Conservation (phyloP, 805 yeast genomes). For the Saccharomycopsis oosterbeekiorum region DNA sequence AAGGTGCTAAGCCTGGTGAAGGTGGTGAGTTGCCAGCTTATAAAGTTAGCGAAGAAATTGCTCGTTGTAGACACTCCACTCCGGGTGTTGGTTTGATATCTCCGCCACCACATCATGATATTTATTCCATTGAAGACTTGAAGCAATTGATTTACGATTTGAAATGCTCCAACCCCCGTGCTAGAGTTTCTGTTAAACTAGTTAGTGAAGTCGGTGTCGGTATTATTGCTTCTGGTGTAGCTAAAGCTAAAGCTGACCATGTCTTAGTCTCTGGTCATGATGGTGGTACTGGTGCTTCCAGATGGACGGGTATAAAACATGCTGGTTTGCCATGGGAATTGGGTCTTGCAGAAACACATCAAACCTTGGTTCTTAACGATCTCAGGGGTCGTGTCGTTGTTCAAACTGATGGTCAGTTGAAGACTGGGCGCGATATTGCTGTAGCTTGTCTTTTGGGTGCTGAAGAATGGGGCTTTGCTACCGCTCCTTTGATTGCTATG, state of each 20-base stretch:
- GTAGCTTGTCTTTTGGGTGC: constrained; percentile 95
- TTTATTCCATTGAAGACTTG: constrained; percentile 94
- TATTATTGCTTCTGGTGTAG: constrained; percentile 98
- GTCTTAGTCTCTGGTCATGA: constrained; percentile 94
- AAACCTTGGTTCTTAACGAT: constrained; percentile 90
- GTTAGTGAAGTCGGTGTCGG: constrained; percentile 99
- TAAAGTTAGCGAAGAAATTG: constrained; percentile 81
- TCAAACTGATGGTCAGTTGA: constrained; percentile 97
- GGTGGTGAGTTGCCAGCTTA: constrained; percentile 98
- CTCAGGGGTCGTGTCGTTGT: constrained; percentile 90
- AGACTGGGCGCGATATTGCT: constrained; percentile 96
- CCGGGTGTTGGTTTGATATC: constrained; percentile 95
- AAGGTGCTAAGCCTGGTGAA: constrained; percentile 99
- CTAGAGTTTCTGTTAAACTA: constrained; percentile 91
- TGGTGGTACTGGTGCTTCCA: constrained; percentile 99
- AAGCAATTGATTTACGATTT: constrained; percentile 93
- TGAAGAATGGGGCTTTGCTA: constrained; percentile 97
- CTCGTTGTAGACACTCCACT: constrained; percentile 92
- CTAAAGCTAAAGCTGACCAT: constrained; percentile 97
- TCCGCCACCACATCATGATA: constrained; percentile 98
- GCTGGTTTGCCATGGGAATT: constrained; percentile 99
- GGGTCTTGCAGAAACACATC: constrained; percentile 97
- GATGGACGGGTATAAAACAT: constrained; percentile 93
- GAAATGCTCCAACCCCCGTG: constrained; percentile 95
- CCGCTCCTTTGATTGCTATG: constrained; percentile 93